Percentiles rank a stretch among this genome's conserved stretches.
phyloP scores from a whole-genome alignment of 139 green algal genomes.

The Coccomyxa sp. region DNA sequence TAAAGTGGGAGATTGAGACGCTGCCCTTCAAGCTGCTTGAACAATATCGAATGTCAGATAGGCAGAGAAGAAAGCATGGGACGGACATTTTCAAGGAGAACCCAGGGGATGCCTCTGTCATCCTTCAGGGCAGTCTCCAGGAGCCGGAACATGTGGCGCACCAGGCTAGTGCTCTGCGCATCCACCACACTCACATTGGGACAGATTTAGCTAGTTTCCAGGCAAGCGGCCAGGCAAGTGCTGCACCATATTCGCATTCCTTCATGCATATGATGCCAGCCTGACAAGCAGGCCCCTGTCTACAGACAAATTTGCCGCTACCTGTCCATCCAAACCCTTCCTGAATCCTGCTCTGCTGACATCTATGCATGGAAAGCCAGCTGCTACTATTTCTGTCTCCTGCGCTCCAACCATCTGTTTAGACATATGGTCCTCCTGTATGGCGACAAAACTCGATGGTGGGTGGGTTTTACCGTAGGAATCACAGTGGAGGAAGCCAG shows the following conservation, averaged over 20 bases:
- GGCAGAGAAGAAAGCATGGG: no score
- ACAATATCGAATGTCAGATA: no score
- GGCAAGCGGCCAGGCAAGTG: no score
- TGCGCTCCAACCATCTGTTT: conserved; percentile 9
- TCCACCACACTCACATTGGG: no score
- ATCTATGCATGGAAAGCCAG: conserved; percentile 88
- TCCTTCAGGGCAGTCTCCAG: conserved; percentile 42
- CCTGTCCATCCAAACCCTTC: conserved; percentile 52
- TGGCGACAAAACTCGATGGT: neutral
- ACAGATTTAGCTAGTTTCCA: no score
- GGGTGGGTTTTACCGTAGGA: neutral
- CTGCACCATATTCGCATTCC: no score
- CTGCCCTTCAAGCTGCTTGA: no score
- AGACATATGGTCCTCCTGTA: neutral
- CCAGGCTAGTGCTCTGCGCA: conserved; percentile 62
- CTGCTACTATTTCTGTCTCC: conserved; percentile 77
- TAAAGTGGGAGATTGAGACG: no score
- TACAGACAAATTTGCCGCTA: neutral
- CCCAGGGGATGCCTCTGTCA: conserved; percentile 65
- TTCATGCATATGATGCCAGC: no score
- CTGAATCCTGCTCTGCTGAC: conserved; percentile 68
- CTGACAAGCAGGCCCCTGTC: no score
- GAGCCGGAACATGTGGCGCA: conserved; percentile 82
- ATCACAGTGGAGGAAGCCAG: neutral
- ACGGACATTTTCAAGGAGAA: conserved; percentile 86